A percentile compares a stretch with the other conserved stretches of the same genome.
Conservation (phyloP, 2,329 filamentous ascomycete species). For the Stachybotrys elegans region DNA sequence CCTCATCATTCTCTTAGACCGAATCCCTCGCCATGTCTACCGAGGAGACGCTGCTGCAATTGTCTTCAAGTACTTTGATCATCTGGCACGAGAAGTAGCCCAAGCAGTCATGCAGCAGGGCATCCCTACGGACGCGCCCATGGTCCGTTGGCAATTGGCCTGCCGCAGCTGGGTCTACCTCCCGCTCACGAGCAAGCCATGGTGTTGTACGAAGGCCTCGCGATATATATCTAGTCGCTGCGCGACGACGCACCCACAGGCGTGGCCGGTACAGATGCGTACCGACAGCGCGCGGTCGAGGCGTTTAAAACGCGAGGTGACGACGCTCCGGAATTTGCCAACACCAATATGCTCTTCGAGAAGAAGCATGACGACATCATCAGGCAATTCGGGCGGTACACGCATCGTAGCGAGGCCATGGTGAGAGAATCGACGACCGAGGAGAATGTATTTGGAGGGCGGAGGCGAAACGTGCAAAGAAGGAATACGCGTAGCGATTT, state of each 20-base stretch:
- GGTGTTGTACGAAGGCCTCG: slow-evolving; percentile 23
- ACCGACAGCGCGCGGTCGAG: slow-evolving; percentile 18
- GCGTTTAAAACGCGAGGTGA: slow-evolving; percentile 20
- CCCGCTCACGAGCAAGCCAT: slow-evolving; percentile 45
- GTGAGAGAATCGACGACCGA: slow-evolving; percentile 43
- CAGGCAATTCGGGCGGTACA: slow-evolving; percentile 51
- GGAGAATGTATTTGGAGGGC: slow-evolving; percentile 44
- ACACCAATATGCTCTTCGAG: slow-evolving; percentile 27
- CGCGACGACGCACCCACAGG: slow-evolving; percentile 16
- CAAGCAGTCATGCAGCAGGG: slow-evolving; percentile 25
- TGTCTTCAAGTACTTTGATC: slow-evolving; percentile 52
- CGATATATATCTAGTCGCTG: slow-evolving; percentile 26
- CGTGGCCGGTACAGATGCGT: slow-evolving; percentile 12
- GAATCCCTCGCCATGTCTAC: slow-evolving; percentile 58
- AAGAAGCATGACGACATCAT: slow-evolving; percentile 45
- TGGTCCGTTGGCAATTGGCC: slow-evolving; percentile 26
- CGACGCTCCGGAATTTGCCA: slow-evolving; percentile 17
- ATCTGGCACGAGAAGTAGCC: slow-evolving; percentile 42
- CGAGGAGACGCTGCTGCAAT: slow-evolving; percentile 39
- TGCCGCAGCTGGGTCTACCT: slow-evolving; percentile 54
- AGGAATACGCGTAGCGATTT: too few species aligned
- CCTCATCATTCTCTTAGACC: slow-evolving; percentile 55
- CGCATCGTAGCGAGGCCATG: slow-evolving; percentile 49
- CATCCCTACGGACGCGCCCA: slow-evolving; percentile 19
- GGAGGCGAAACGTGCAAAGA: slow-evolving; percentile 30